A percentile compares a stretch with the other conserved stretches of the same genome.
Conservation (phyloP, 2,329 filamentous ascomycete genomes). For the Pseudogymnoascus sp. region DNA sequence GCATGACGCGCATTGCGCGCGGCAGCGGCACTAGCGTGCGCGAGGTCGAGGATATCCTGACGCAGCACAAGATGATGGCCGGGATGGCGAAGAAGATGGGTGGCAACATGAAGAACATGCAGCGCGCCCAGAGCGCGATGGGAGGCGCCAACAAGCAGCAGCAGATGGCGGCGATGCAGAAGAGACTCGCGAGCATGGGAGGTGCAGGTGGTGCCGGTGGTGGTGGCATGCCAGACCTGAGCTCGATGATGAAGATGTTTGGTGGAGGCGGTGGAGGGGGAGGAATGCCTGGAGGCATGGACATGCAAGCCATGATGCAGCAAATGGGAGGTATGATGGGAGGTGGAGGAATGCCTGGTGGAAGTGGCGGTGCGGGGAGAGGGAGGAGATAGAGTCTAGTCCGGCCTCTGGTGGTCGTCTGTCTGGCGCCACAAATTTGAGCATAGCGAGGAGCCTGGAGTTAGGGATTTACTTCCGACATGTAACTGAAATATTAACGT, state of each 20-base stretch:
- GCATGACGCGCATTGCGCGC: conserved; percentile 85
- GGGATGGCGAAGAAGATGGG: conserved; percentile 99
- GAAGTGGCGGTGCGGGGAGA: conserved; percentile 28
- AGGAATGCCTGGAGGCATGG: conserved; percentile 51
- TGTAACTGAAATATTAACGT: conserved; percentile 7
- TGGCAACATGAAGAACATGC: conserved; percentile 96
- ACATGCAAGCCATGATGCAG: conserved; percentile 76
- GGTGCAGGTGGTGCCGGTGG: conserved; percentile 56
- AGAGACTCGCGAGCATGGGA: conserved; percentile 87
- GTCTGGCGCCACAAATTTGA: conserved; percentile 1
- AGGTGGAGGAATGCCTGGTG: conserved; percentile 43
- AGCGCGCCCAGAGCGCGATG: conserved; percentile 85
- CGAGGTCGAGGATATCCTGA: conserved; percentile 95
- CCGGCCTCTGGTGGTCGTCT: background rate
- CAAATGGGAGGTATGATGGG: conserved; percentile 50
- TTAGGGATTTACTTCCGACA: conserved; percentile 4
- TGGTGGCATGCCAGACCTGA: conserved; percentile 72
- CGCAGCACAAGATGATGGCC: conserved; percentile 97
- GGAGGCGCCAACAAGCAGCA: conserved; percentile 85
- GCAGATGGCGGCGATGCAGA: conserved; percentile 96
- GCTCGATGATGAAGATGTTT: conserved; percentile 87
- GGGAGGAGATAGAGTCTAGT: conserved; percentile 18
- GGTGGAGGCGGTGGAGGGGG: conserved; percentile 61
- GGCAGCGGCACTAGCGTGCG: conserved; percentile 86
- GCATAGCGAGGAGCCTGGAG: conserved; percentile 15